Evolutionary conservation across 768 basidiomycete species (phyloP).

Genomic region (Serpula lacrymans): DNA sequence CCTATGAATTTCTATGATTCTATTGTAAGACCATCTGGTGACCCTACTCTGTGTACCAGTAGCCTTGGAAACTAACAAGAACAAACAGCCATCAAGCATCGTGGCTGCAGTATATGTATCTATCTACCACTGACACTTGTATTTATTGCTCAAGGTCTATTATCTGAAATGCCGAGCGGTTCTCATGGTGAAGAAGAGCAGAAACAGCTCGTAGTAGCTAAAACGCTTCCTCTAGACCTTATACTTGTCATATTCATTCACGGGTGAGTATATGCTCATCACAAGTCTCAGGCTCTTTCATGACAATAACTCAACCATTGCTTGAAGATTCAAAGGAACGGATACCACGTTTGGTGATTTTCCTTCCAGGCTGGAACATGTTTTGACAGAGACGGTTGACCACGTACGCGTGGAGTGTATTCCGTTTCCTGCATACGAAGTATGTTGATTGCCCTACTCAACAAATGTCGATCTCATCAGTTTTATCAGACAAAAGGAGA

Average conservation of each 20-base stretch:
- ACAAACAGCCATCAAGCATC: too few species aligned
- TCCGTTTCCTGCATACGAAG: slow-evolving; percentile 91
- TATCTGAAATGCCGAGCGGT: too few species aligned
- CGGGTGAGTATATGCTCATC: slow-evolving; percentile 46
- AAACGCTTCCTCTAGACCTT: slow-evolving; percentile 32
- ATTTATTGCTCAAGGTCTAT: too few species aligned
- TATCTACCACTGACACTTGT: too few species aligned
- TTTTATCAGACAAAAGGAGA: slow-evolving; percentile 80
- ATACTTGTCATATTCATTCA: slow-evolving; percentile 78
- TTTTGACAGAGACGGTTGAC: slow-evolving; percentile 62
- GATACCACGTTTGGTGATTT: slow-evolving; percentile 77
- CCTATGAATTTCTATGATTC: too few species aligned
- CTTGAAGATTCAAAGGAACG: slow-evolving; percentile 49
- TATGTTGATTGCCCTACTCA: slow-evolving; percentile 20
- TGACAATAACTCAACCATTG: slow-evolving; percentile 6
- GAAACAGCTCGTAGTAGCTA: too few species aligned
- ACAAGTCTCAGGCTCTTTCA: neutral
- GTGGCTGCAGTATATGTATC: too few species aligned
- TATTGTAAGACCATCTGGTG: too few species aligned
- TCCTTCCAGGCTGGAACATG: slow-evolving; percentile 74
- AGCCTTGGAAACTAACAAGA: too few species aligned
- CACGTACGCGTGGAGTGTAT: slow-evolving; percentile 62
- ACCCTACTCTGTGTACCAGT: too few species aligned
- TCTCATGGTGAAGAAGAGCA: too few species aligned
- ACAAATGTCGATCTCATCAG: slow-evolving; percentile 11